Percentiles rank a stretch among this genome's conserved stretches.
Evolutionary conservation across 768 basidiomycete species (phyloP).

Genomic region (Suillus bovinus): DNA sequence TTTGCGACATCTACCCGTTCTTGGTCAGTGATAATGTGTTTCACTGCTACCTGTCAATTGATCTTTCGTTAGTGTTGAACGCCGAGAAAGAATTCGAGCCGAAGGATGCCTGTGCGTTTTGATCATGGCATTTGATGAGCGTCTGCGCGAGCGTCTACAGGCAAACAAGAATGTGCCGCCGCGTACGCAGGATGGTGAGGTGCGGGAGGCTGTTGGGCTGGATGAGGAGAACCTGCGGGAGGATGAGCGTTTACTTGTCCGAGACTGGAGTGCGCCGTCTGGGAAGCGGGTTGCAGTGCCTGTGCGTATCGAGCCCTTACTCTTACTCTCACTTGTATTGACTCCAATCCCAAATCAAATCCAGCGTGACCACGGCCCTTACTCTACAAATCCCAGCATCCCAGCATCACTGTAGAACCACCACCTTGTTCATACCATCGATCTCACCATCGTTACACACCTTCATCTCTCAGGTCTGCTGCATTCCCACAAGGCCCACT

Average conservation of each 20-base stretch:
- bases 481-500: constrained; percentile 38
- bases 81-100: constrained; percentile 88
- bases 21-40: constrained; percentile 55
- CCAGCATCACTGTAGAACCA: constrained; percentile 30
- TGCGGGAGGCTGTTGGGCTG: constrained; percentile 32
- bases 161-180: constrained; percentile 27
- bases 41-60: not conserved
- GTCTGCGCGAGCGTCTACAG: constrained; percentile 66
- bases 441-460: constrained; percentile 22
- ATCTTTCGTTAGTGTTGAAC: constrained; percentile 71
- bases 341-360: constrained; percentile 29
- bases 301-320: constrained; percentile 92
- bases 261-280: constrained; percentile 74
- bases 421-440: constrained; percentile 21
- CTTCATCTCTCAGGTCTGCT: constrained; percentile 29
- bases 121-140: constrained; percentile 70
- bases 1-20: constrained; percentile 86
- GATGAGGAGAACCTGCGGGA: constrained; percentile 37
- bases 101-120: constrained; percentile 68
- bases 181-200: constrained; percentile 25
- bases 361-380: constrained; percentile 19
- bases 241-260: constrained; percentile 59
- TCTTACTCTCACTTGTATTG: no score
- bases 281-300: constrained; percentile 93
- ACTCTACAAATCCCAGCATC: constrained; percentile 22